A percentile compares a stretch with the other conserved stretches of the same genome.
These are phyloP conservation scores for Gliomastix tumulicola DNA, from an alignment of 2,329 filamentous ascomycete genomes.

Conservation along the genomic window DNA sequence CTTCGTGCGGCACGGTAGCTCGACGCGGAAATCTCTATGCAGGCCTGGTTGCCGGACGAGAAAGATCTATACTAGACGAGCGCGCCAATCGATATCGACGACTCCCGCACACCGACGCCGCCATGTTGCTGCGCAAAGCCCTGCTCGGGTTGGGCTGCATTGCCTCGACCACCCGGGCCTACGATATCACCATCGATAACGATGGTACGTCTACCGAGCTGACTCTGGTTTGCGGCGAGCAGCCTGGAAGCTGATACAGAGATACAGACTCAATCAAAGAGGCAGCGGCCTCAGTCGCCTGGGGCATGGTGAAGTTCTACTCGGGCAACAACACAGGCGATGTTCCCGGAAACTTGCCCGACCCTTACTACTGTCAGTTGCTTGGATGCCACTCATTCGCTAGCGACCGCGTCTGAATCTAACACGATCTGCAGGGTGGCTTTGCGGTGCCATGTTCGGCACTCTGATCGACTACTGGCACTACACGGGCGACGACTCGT, in stretches of 20 bases:
- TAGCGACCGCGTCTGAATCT: background rate
- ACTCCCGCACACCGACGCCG: too few species aligned
- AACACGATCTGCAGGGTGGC: conserved; percentile 46
- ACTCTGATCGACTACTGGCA: conserved; percentile 67
- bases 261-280: conserved; percentile 39
- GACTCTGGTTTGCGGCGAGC: too few species aligned
- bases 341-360: conserved; percentile 48
- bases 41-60: too few species aligned
- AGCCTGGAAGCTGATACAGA: too few species aligned
- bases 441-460: conserved; percentile 65
- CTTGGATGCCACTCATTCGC: background rate
- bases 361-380: conserved; percentile 57
- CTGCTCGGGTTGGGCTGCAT: conserved; percentile 8
- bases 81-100: too few species aligned
- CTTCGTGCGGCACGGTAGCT: too few species aligned
- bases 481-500: conserved; percentile 58
- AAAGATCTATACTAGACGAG: too few species aligned
- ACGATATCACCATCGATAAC: conserved; percentile 22
- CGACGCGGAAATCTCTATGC: too few species aligned
- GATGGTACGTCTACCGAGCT: conserved; percentile 18
- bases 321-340: conserved; percentile 54
- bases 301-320: conserved; percentile 40
- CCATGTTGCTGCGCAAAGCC: conserved; percentile 4
- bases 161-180: conserved; percentile 9
- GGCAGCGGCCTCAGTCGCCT: conserved; percentile 39